Evolutionary conservation across 768 basidiomycete genomes (phyloP), one percentile per base, ranked within the genome.

Genomic region (Boletellus emodensis): DNA sequence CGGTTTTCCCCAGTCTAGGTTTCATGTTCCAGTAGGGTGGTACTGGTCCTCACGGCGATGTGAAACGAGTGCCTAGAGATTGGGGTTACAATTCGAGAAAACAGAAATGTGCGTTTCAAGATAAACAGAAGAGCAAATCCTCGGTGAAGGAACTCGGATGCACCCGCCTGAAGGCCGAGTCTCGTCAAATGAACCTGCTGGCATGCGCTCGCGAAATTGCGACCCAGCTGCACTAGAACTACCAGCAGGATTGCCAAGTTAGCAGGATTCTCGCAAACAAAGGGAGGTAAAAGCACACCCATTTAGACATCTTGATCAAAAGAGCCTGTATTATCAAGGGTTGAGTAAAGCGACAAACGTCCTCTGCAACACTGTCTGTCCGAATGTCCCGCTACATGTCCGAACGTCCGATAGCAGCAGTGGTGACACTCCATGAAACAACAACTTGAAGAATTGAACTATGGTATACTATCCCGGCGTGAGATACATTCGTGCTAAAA

Each of bases 11-110:
- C 12, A 24, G 46, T 42, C 12, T 34, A 32, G 22, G 36, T 40
- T 53, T 59, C 54, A 55, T 49, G 40, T 49, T 30, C 13, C 38
- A 34, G 40, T 48, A 49, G 52, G 48, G 44, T 48, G 39, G 36
- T 34, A 22, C 40, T 9, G 17, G 35, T 62, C 46, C 36, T 33
- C 52, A 48, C 40, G 26, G 26, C 8, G 22, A 51, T 35, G 44
- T 48, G 52, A 44, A 13, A 30, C 14, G 18, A 13, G 32, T 14
- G 32, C 17, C 15, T 20, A n/a, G 26, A 20, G n/a, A 34, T n/a
- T n/a, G n/a, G n/a, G n/a, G n/a, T n/a, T n/a, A n/a, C n/a, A n/a
- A n/a, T n/a, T n/a, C n/a, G n/a, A n/a, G 37, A 30, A 26, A 37
- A 24, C 11, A 39, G n/a, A 12, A 36, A 6, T 32, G 35, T 36